Evolutionary conservation across 306 rosid species (phyloP), one percentile per base, ranked within the genome.

Genomic region (Gleditsia sinensis): DNA sequence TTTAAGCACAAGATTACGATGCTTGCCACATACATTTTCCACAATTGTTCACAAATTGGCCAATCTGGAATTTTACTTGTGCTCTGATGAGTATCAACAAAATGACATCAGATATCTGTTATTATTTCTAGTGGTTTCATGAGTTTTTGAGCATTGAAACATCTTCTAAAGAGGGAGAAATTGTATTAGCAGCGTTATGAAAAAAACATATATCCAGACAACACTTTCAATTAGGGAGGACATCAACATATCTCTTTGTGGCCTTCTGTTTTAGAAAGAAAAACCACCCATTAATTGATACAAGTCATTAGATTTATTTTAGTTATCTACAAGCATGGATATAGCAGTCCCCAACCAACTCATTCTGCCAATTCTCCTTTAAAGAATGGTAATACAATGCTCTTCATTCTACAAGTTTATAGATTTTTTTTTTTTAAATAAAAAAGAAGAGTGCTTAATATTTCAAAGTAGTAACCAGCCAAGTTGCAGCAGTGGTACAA

Each of bases 131-230:
- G 23, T 62, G 37, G 67, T 14, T 48, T 12, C 51, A 43, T n/a
- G 37, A 54, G 63, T 36, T 32, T 42, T 48, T 12, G 43, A 76
- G 61, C 75, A 40, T 68, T 68, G 24, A 33, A 67, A 51, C 74
- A 76, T 55, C 58, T 39, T 66, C 55, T 19, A 12, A 67, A 13
- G 50, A 55, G n/a, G n/a, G n/a, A n/a, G n/a, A n/a, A n/a, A n/a
- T n/a, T n/a, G n/a, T n/a, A n/a, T n/a, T n/a, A n/a, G n/a, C n/a
- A n/a, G n/a, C n/a, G n/a, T n/a, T n/a, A n/a, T n/a, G n/a, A n/a
- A n/a, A n/a, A n/a, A n/a, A n/a, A n/a, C 9, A 48, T 75, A 54
- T 50, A 23, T 19, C 30, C 28, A 40, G 21, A 7, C 43, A 43
- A 67, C 14, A 13, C 32, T 5, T 39, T 4, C 24, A 19, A 54